Evolutionary conservation across 495 filamentous ascomycete species (phyloP).

Genomic region (Aspergillus cristatus): DNA sequence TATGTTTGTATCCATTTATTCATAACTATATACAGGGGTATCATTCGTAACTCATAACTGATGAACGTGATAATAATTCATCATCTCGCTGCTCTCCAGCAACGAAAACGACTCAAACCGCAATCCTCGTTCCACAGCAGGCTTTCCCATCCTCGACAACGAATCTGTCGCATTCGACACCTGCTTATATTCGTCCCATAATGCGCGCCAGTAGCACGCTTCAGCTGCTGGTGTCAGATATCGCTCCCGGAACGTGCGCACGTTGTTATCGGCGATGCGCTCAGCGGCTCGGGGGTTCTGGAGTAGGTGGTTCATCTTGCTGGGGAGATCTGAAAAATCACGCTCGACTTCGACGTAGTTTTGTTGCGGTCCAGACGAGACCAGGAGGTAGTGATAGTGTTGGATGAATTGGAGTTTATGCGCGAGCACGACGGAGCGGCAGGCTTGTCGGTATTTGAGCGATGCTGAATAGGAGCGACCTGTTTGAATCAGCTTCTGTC

Average conservation of each 20-base stretch:
- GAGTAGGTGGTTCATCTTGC: conserved; percentile 31
- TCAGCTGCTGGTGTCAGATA: conserved; percentile 43
- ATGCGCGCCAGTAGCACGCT: conserved; percentile 40
- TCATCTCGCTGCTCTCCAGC: conserved; percentile 5
- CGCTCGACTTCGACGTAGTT: conserved; percentile 43
- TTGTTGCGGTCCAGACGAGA: conserved; percentile 32
- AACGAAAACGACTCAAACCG: conserved; percentile 7
- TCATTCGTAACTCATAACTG: too few species aligned
- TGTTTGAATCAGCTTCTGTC: not conserved
- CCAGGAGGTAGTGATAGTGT: conserved; percentile 11
- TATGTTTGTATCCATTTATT: too few species aligned
- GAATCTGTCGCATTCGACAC: conserved; percentile 9
- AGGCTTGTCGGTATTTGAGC: conserved; percentile 41
- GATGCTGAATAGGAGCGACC: conserved; percentile 34
- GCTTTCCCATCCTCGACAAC: not conserved
- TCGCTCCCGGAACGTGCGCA: conserved; percentile 34
- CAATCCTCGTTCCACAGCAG: not conserved
- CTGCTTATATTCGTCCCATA: conserved; percentile 27
- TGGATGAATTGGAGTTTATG: conserved; percentile 15
- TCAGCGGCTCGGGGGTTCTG: conserved; percentile 27
- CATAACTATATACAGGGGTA: too few species aligned
- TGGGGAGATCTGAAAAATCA: conserved; percentile 39
- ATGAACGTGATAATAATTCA: conserved; percentile 1
- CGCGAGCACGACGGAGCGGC: conserved; percentile 37
- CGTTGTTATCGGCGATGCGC: conserved; percentile 37